These are phyloP conservation scores for Triticum aestivum DNA, from an alignment of 176 grass and related monocot species.

Conservation along the genomic window IWGSC_CS_RefSeq_v2.1 NC_057811.1:381784979-381785478, in stretches of 20 bases:
- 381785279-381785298: not conserved
- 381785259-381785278: conserved; percentile 20
- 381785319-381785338: conserved; percentile 47
- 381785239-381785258: conserved; percentile 20
- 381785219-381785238: not conserved
- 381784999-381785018: not conserved
- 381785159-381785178: not conserved
- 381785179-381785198: conserved; percentile 17
- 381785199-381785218: not conserved
- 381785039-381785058: not conserved
- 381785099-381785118: not conserved
- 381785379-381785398: conserved; percentile 68
- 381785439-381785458: conserved; percentile 73
- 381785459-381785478: conserved; percentile 52
- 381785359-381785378: conserved; percentile 64
- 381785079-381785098: conserved; percentile 11
- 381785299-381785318: conserved; percentile 21
- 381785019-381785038: not conserved
- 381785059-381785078: not conserved
- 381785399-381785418: conserved; percentile 75
- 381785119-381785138: not conserved
- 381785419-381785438: conserved; percentile 95
- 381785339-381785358: conserved; percentile 78
- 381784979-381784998: not conserved
- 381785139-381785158: not conserved